Conservation (phyloP, 108 stramenopile genomes). For the Skeletonema menzelii region DNA sequence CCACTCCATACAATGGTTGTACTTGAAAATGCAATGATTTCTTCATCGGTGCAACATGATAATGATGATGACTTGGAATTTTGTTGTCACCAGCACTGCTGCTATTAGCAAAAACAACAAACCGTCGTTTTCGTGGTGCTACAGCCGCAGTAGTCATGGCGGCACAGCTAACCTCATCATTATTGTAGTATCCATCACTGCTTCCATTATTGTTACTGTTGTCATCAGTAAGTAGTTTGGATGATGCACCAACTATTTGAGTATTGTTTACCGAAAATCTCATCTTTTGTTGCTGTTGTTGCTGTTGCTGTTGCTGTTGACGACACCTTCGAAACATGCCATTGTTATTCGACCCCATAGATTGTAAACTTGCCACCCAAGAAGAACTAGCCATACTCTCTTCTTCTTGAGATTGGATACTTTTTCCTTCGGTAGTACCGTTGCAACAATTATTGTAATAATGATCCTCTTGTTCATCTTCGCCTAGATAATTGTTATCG, state of each 20-base stretch:
- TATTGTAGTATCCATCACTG: conserved; percentile 1
- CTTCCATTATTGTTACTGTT: neutral
- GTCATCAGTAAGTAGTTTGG: neutral
- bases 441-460: neutral
- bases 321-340: neutral
- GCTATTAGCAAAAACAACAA: neutral
- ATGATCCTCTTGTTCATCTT: conserved; percentile 15
- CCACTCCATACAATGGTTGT: neutral
- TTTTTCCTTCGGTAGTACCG: neutral
- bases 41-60: too few relatives aligned
- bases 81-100: neutral
- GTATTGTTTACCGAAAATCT: too few relatives aligned
- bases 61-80: neutral
- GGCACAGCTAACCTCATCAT: conserved; percentile 28
- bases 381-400: conserved; percentile 13
- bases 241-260: too few relatives aligned
- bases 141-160: conserved; percentile 37
- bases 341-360: conserved; percentile 10
- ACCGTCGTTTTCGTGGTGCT: conserved; percentile 13
- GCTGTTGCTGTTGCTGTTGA: neutral
- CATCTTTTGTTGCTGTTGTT: neutral
- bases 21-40: neutral
- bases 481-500: neutral
- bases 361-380: conserved; percentile 31
- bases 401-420: neutral